phyloP scores from a whole-genome alignment of 2,329 filamentous ascomycete species.

The Pestalotiopsis fici region DNA sequence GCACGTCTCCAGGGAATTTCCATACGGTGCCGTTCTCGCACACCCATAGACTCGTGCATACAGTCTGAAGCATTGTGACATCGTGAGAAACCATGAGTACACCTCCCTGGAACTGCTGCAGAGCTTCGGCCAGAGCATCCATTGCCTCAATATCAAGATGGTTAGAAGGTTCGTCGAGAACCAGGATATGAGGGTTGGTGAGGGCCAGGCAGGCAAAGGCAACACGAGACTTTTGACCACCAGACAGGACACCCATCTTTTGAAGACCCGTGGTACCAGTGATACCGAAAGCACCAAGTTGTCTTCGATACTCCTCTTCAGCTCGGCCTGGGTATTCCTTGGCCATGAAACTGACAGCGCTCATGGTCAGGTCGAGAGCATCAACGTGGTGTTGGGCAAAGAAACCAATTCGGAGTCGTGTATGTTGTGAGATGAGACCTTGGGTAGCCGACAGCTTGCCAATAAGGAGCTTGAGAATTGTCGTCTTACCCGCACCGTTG shows the following conservation, averaged over 20 bases:
- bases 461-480: constrained; percentile 95
- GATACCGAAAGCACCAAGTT: constrained; percentile 85
- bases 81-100: constrained; percentile 99
- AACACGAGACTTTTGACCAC: constrained; percentile 97
- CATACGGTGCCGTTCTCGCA: constrained; percentile 93
- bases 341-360: constrained; percentile 94
- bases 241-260: constrained; percentile 91
- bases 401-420: constrained; percentile 88
- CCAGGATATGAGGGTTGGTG: constrained; percentile 93
- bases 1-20: constrained; percentile 93
- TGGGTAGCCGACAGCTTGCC: constrained; percentile 75
- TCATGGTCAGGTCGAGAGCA: constrained; percentile 84
- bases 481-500: constrained; percentile 98
- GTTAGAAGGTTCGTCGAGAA: constrained; percentile 98
- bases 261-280: constrained; percentile 96
- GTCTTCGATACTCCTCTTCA: constrained; percentile 95
- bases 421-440: constrained; percentile 85
- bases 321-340: constrained; percentile 86
- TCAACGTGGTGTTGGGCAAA: constrained; percentile 99
- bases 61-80: constrained; percentile 96
- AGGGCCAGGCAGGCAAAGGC: constrained; percentile 96
- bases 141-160: constrained; percentile 99
- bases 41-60: constrained; percentile 94
- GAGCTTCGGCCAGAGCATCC: constrained; percentile 86
- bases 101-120: constrained; percentile 87